Evolutionary conservation across 2,329 filamentous ascomycete species (phyloP).

Genomic region (Ophiosphaerella herpotricha): DNA sequence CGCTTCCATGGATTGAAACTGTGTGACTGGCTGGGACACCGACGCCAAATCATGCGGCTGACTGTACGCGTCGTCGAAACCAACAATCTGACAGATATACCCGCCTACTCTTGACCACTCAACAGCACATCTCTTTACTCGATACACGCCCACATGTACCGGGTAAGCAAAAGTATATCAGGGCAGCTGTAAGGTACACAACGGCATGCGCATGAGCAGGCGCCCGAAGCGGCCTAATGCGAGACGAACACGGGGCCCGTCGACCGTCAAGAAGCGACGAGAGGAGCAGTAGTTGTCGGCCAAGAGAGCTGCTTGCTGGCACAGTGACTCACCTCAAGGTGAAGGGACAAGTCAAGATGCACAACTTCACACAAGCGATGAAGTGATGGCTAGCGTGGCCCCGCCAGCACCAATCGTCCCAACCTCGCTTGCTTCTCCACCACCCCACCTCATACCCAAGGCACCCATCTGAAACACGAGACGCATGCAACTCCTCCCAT

Average conservation of each 20-base stretch:
- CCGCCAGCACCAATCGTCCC: conserved; percentile 1
- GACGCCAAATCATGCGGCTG: too few species aligned
- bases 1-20: too few species aligned
- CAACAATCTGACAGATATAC: too few species aligned
- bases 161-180: not conserved
- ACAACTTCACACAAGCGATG: too few species aligned
- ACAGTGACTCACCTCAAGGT: not conserved
- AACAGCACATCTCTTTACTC: not conserved
- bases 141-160: not conserved
- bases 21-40: too few species aligned
- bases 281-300: not conserved
- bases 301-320: not conserved
- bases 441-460: conserved; percentile 9
- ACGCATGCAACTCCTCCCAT: conserved; percentile 1
- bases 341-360: too few species aligned
- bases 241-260: not conserved
- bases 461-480: conserved; percentile 10
- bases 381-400: not conserved
- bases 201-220: not conserved
- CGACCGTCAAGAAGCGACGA: not conserved
- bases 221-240: not conserved
- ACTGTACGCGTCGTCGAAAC: too few species aligned
- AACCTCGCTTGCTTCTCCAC: not conserved
- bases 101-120: too few species aligned
- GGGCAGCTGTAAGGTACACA: not conserved